Conservation (phyloP, 2,329 filamentous ascomycete species). For the Penicillium sp. region DNA sequence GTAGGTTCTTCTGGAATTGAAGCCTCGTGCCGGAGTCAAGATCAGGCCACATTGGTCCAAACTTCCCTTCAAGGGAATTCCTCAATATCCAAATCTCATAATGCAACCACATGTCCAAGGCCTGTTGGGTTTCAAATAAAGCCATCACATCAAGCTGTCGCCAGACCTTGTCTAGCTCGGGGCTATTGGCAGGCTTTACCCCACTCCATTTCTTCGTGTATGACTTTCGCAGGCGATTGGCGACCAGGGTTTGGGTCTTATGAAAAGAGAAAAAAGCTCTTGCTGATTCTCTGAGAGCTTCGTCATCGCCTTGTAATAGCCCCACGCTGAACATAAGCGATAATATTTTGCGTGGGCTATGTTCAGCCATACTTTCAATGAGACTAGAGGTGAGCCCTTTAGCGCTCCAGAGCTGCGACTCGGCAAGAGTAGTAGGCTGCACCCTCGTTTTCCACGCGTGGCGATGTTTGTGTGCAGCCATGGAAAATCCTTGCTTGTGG, state of each 20-base stretch:
- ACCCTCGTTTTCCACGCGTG: not conserved
- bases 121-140: slow-evolving; percentile 19
- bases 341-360: not conserved
- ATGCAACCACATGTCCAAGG: not conserved
- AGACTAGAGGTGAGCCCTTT: not conserved
- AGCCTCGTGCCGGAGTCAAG: not conserved
- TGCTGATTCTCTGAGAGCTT: not conserved
- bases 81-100: slow-evolving; percentile 13
- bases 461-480: not conserved
- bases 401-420: not conserved
- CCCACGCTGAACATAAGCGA: not conserved
- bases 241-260: not conserved
- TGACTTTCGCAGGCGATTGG: not conserved
- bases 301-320: not conserved
- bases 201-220: slow-evolving; percentile 13
- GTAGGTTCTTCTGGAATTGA: not conserved
- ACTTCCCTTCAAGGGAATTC: not conserved
- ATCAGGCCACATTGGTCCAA: not conserved
- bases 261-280: not conserved
- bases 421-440: not conserved
- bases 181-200: not conserved
- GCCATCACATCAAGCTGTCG: slow-evolving; percentile 30
- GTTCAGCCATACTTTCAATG: not conserved
- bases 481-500: not conserved
- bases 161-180: slow-evolving; percentile 25